These are phyloP conservation scores for Scedosporium minutisporum DNA, from an alignment of 2,329 filamentous ascomycete species.

Conservation along the genomic window DNA sequence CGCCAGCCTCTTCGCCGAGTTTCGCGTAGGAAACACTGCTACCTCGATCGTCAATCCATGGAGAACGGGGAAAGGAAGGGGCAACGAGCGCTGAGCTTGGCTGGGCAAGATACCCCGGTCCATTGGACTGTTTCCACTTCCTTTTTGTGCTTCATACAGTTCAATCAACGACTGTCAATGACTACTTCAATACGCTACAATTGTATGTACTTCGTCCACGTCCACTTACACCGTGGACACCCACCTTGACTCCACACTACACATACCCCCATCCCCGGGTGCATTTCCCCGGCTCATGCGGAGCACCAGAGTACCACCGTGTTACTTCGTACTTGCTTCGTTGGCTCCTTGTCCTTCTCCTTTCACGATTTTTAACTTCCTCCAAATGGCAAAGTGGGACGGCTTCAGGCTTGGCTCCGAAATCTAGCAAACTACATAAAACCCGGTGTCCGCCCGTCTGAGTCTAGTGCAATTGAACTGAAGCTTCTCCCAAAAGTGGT, in stretches of 20 bases:
- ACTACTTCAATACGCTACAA: not conserved
- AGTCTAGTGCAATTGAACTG: not conserved
- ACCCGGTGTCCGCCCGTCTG: not conserved
- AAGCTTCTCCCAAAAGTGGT: not conserved
- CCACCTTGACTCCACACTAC: not conserved
- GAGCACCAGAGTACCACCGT: not conserved
- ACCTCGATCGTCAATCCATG: too few species aligned
- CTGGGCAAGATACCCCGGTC: not conserved
- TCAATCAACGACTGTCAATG: not conserved
- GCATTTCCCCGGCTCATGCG: not conserved
- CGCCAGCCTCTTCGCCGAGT: not conserved
- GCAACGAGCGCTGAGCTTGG: not conserved
- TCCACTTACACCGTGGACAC: not conserved
- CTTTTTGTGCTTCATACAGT: not conserved
- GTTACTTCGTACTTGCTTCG: not conserved
- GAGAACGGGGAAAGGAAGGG: not conserved
- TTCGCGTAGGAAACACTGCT: not conserved
- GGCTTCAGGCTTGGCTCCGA: not conserved
- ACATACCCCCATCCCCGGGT: not conserved
- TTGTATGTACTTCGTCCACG: not conserved
- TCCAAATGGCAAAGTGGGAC: not conserved
- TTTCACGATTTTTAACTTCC: not conserved
- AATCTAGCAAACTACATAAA: slow-evolving; percentile 3
- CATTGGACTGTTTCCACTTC: not conserved
- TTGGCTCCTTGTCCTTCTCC: not conserved